These are phyloP conservation scores for Colletotrichum shisoi DNA, from an alignment of 2,329 filamentous ascomycete genomes.

Conservation along the genomic window DNA sequence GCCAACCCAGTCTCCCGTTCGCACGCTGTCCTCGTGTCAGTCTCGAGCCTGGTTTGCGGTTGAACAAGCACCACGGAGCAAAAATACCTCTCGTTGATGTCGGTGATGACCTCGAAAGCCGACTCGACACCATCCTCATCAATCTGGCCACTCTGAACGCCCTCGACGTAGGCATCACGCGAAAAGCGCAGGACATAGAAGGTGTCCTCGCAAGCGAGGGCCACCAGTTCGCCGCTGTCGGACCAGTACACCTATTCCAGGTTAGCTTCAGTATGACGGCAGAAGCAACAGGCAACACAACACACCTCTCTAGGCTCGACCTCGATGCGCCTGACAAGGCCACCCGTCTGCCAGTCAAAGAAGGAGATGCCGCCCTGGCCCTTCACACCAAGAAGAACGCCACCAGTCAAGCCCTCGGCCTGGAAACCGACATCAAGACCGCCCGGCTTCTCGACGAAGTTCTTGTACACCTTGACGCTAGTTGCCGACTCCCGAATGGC, in stretches of 20 bases:
- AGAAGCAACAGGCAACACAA: constrained; percentile 27
- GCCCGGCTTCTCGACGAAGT: constrained; percentile 90
- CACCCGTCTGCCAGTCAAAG: constrained; percentile 94
- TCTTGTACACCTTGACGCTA: constrained; percentile 96
- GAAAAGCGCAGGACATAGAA: constrained; percentile 95
- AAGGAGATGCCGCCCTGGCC: constrained; percentile 94
- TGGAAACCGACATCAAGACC: constrained; percentile 95
- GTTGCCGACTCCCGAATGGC: constrained; percentile 94
- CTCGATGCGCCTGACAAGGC: constrained; percentile 90
- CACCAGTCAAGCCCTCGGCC: constrained; percentile 88
- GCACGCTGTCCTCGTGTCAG: constrained; percentile 66
- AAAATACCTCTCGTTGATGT: constrained; percentile 82
- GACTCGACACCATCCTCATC: constrained; percentile 93
- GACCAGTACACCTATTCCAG: constrained; percentile 87
- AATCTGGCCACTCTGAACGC: constrained; percentile 79
- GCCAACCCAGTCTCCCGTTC: constrained; percentile 96
- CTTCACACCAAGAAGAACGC: constrained; percentile 90
- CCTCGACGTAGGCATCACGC: constrained; percentile 84
- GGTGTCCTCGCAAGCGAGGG: constrained; percentile 91
- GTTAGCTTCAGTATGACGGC: not conserved
- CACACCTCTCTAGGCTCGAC: constrained; percentile 66
- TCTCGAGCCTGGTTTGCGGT: not conserved
- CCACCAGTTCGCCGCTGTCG: constrained; percentile 90
- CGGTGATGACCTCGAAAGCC: constrained; percentile 94
- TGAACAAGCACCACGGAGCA: constrained; percentile 41